Base-by-base conservation (phyloP, 2,329 filamentous ascomycete species). In the Xylariaceae sp. region DNA sequence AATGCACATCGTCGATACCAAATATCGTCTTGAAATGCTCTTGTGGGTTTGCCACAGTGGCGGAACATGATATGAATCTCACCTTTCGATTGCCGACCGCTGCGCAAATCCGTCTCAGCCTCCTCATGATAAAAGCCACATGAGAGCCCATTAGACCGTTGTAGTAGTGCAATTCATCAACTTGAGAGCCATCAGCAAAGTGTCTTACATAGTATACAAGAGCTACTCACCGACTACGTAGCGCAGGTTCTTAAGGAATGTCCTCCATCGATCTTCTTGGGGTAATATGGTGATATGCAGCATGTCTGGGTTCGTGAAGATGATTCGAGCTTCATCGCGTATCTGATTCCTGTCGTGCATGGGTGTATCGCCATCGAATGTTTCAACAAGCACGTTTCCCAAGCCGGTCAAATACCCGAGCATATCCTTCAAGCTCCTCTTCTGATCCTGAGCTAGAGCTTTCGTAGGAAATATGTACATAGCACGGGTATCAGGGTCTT, bases 401-500 rank as follows among this genome's bases (percentile, higher is more conserved):
- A 98, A 75, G 0, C 87, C 87, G 1, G 88, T 84, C 82, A 99
- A 90, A 67, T 89, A 96, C 1, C 83, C 77, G 59, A 98, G 78
- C 70, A 98, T 83, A 50, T 96, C 92, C 67, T 90, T 91, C 71
- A 99, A 79, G 65, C 92, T 96, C 65, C 92, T 84, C 65, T 88
- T 87, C 73, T 99, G 95, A 73, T 99, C 95, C 72, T 99, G 95
- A 0, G 95, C 94, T 14, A 99, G 77, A 1, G 95, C 95, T 75
- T 99, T 99, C 0, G 95, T 99, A 0, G 95, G 95, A 60, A 99
- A 99, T 31, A 99, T 96, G 71, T 97, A 98, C 87, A 99, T 92
- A 2, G 95, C 95, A 66, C 95, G 82, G 7, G 91, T 90, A 53
- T 87, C 80, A 2, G 75, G 77, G 67, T 98, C 90, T 49, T 85